Base-by-base conservation (phyloP, 1,284 basidiomycete genomes). In the Cutaneotrichosporon daszewskae region DNA sequence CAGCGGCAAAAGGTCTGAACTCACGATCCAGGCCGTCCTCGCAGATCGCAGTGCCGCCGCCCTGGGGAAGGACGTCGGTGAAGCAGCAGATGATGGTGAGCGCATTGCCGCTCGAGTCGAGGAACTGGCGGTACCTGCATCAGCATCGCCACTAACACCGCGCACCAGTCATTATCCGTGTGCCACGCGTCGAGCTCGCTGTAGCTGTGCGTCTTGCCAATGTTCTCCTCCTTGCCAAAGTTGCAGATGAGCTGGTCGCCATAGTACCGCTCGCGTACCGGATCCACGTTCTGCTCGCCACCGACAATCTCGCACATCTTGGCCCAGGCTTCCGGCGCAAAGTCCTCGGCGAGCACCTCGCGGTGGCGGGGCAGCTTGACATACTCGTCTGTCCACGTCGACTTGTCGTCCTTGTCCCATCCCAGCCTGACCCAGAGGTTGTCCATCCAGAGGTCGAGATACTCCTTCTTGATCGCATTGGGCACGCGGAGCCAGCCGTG, bases 231-330 rank as follows among this genome's bases (percentile, higher is more conserved):
- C 1, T 10, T 41, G 24, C 61, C 61, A 36, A 59, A 55, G 47
- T 63, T 63, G 54, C 51, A 43, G 33, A 63, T 63, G 32, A 60
- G 51, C 42, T 63, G 61, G 50, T 63, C 61, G 24, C 61, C 61
- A 29, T 53, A 58, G 37, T 54, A 54, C 9, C 57, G 40, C 45
- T 63, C 58, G 1, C 60, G 40, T 3, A 58, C 45, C 10, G 55
- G 55, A 28, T 61, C 54, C 24, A 63, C 45, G 40, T 49, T 52
- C 28, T 60, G 55, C 40, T 58, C 59, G 7, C 61, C 59, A 36
- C 59, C 58, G 17, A 61, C 59, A 23, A 61, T 48, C 46, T 62
- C 59, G 42, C 43, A 52, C 34, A 60, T 59, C 42, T 64, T 59
- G 32, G 34, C 43, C 62, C 60, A 60, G 8, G 58, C 60, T 4